Evolutionary conservation across 768 basidiomycete genomes (phyloP).

Genomic region (Lactarius pseudohatsudake): DNA sequence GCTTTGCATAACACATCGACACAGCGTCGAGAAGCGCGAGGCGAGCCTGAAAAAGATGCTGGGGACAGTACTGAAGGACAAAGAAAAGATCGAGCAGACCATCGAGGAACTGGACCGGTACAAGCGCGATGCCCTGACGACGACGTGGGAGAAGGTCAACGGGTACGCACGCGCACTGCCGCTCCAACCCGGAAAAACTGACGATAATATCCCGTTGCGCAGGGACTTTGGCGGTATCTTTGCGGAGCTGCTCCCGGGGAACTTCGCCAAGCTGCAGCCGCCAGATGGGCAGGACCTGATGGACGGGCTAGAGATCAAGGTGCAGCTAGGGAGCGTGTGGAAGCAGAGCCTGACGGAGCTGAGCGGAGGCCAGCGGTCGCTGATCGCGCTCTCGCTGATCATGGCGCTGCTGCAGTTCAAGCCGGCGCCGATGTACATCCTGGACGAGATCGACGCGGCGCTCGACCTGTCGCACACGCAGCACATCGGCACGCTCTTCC

Average conservation of each 20-base stretch:
- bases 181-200: neutral
- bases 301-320: conserved; percentile 96
- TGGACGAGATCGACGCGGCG: conserved; percentile 98
- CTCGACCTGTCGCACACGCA: conserved; percentile 95
- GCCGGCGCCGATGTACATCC: conserved; percentile 98
- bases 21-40: conserved; percentile 93
- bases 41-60: conserved; percentile 84
- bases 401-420: conserved; percentile 99
- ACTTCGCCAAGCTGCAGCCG: conserved; percentile 92
- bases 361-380: conserved; percentile 96
- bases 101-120: conserved; percentile 91
- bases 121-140: conserved; percentile 89
- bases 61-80: conserved; percentile 84
- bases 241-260: conserved; percentile 91
- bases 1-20: conserved; percentile 14
- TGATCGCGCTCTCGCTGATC: conserved; percentile 96
- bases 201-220: conserved; percentile 15
- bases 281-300: conserved; percentile 93
- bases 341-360: conserved; percentile 97
- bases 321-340: conserved; percentile 92
- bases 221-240: conserved; percentile 98
- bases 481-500: conserved; percentile 97
- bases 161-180: conserved; percentile 49
- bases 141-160: conserved; percentile 96
- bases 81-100: conserved; percentile 91